Base-by-base conservation (phyloP, 1,284 basidiomycete species). In the Sporisorium iseilematis-ciliati region DNA sequence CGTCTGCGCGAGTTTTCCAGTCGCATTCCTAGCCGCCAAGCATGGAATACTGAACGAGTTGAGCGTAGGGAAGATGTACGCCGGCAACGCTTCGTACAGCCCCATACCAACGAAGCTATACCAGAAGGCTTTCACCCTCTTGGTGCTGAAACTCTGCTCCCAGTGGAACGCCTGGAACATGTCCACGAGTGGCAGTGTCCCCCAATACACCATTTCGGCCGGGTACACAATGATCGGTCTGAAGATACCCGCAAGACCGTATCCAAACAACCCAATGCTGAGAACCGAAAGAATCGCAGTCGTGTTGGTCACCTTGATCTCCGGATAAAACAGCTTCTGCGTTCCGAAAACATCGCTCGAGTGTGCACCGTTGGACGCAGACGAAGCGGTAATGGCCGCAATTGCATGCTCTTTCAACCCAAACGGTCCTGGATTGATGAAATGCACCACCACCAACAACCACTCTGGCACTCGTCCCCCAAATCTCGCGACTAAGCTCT, bases 181-280 rank as follows among this genome's bases (percentile, higher is more conserved):
- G 20, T 71, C 75, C 8, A 85, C 77, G 18, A 71, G 54, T 1
- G 83, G 82, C 18, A 86, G 57, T 10, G 76, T 79, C 23, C 43
- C 51, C 80, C 78, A 82, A 64, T 71, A 85, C 18, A 75, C 90
- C 88, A 87, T 55, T 55, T 65, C 65, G 10, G 65, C 41, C 1
- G 78, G 78, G 21, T 74, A 77, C 2, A 80, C 68, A 10, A 63
- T 57, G 33, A 77, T 49, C 12, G 69, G 60, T 10, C 77, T 52
- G 14, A 77, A 52, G 4, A 79, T 23, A 0, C 70, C 64, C 29
- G 90, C 88, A 2, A 91, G 84, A 8, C 90, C 90, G 75, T 90
- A 91, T 85, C 91, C 91, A 77, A 91, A 90, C 70, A 89, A 88
- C 1, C 89, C 89, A 1, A 90, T 90, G 0, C 90, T 91, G 82